Base-by-base conservation (phyloP, 805 yeast genomes). In the Starmera amethionina region DNA sequence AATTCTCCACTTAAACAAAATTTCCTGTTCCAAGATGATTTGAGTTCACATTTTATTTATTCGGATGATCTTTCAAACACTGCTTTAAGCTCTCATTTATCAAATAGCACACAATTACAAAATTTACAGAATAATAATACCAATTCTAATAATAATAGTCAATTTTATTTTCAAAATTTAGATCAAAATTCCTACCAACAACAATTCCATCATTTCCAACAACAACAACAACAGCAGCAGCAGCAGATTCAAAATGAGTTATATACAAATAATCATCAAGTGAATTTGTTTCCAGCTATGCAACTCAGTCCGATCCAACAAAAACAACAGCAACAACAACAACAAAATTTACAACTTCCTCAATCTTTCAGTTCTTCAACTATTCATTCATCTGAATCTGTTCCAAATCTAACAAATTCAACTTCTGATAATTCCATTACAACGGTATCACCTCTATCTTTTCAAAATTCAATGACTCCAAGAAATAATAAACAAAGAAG, bases 401-500 rank as follows among this genome's bases (percentile, higher is more conserved):
- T 48, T 11, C 62, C 63, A 3, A 51, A 52, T n/a, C 45, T 58
- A 33, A 49, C 59, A 8, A 36, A 43, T 28, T 46, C 56, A 2
- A 34, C 44, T 8, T 55, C 59, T 1, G 54, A 49, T 12, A 44
- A 42, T 34, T 55, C 59, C 5, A 45, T 49, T 30, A 41, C 45
- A 3, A 22, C 27, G 9, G 27, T 6, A 22, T 50, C 54, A 4
- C 54, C 49, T 31, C 35, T 45, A 11, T 46, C 58, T 2, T 47
- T 46, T 31, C 46, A 52, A 8, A 70, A 72, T 2, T 49, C 64
- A 16, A 52, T 63, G 41, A 55, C 55, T 19, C 50, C 70, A 42
- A 60, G 58, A 36, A 58, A 62, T 52, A 55, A 66, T 42, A 45
- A 40, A 50, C 56, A 34, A 34, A 35, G 50, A 30, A 45, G 55